phyloP scores from a whole-genome alignment of 257 asterid genomes.

The Perilla frutescens region DNA sequence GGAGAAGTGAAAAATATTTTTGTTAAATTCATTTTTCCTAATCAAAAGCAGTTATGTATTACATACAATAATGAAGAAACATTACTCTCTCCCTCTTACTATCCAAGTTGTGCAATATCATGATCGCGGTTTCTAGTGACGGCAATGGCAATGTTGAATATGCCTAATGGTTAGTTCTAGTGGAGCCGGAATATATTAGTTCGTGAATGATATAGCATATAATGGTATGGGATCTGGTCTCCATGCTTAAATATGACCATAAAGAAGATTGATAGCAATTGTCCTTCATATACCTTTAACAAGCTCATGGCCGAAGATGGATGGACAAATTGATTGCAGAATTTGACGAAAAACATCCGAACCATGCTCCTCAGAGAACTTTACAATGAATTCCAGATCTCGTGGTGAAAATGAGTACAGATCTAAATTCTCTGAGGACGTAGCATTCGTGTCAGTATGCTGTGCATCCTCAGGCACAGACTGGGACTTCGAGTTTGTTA shows the following conservation, averaged over 20 bases:
- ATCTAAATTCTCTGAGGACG: constrained; percentile 67
- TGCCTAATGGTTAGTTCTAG: constrained; percentile 6
- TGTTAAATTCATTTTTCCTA: constrained; percentile 10
- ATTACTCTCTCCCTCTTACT: background rate
- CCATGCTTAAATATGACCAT: constrained; percentile 23
- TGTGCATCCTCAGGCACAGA: constrained; percentile 56
- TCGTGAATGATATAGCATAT: constrained; percentile 14
- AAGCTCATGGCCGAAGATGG: constrained; percentile 96
- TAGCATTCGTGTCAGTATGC: constrained; percentile 50
- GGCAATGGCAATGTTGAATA: constrained; percentile 14
- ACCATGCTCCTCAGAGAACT: constrained; percentile 89
- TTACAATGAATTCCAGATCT: constrained; percentile 88
- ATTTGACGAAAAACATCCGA: constrained; percentile 79
- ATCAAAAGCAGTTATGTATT: constrained; percentile 9
- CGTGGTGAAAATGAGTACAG: constrained; percentile 80
- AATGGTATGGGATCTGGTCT: constrained; percentile 19
- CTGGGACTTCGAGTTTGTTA: constrained; percentile 84
- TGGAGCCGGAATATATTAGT: constrained; percentile 10
- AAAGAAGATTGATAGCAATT: constrained; percentile 14
- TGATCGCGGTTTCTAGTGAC: constrained; percentile 13
- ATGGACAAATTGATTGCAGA: constrained; percentile 92
- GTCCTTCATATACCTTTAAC: constrained; percentile 72
- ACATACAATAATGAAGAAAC: background rate
- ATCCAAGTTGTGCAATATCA: constrained; percentile 28
- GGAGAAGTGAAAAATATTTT: constrained; percentile 7